Base-by-base conservation (phyloP, 2,329 filamentous ascomycete genomes). In the Clarireedia sp. region DNA sequence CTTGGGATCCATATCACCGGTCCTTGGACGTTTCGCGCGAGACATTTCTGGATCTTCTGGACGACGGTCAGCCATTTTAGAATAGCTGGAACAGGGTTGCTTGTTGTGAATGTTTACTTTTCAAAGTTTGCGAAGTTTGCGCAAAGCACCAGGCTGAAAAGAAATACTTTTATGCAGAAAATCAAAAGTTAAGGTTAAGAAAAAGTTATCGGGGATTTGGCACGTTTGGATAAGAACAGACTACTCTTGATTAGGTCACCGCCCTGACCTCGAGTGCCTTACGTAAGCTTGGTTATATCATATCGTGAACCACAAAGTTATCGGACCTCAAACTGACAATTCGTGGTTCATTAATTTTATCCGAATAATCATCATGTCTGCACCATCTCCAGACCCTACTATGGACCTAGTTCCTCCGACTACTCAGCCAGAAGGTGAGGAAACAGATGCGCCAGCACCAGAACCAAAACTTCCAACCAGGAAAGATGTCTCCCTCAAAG, bases 401-500 rank as follows among this genome's bases (percentile, higher is more conserved):
- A 64, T 60, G 33, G 67, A 68, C 36, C 63, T 68, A 17, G 46
- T 67, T 36, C 63, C 67, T n/a, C 58, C 62, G 33, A 51, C 55
- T 17, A 60, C 57, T 41, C 54, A 58, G 48, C 52, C 41, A 50
- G 63, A 65, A 24, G 65, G 68, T 23, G 66, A 69, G 40, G 63
- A 66, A 38, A 73, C 77, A 51, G 69, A 80, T 48, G 75, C 74
- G 41, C 70, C 78, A 9, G 70, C 73, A 5, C 71, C 78, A 5
- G 85, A 88, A 57, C 72, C 83, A 41, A 82, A 81, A 66, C 75
- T 89, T 60, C 85, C 87, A 1, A 85, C 86, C 51, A 89, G 90
- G 70, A 97, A 97, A 73, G 94, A 99, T 73, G 86, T 87, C 19
- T 95, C 88, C 40, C 75, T 99, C 62, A 87, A 91, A 68, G 92